Conservation (phyloP, 306 rosid species). For the Begonia fuchsioides region DNA sequence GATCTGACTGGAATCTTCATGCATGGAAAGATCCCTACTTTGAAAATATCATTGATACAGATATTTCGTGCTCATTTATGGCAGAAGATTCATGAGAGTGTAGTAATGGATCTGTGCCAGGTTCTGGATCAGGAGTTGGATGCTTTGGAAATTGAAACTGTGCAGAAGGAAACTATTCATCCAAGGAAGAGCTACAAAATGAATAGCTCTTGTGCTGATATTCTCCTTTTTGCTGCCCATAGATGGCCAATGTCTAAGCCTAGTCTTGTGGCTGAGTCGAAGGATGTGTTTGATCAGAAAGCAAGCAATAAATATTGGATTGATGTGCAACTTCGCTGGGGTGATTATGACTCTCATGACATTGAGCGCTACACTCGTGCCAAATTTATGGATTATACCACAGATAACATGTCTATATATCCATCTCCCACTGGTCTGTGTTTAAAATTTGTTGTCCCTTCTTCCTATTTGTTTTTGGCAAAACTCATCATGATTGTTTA, state of each 20-base stretch:
- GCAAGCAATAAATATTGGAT: slow-evolving; percentile 98
- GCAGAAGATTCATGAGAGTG: slow-evolving; percentile 99
- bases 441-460: neutral
- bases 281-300: slow-evolving; percentile 97
- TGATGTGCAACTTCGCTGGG: slow-evolving; percentile 97
- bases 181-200: slow-evolving; percentile 98
- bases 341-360: slow-evolving; percentile 97
- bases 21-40: slow-evolving; percentile 97
- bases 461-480: neutral
- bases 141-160: slow-evolving; percentile 96
- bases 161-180: slow-evolving; percentile 97
- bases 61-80: slow-evolving; percentile 98
- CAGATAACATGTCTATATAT: slow-evolving; percentile 97
- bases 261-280: slow-evolving; percentile 94
- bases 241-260: slow-evolving; percentile 99
- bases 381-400: slow-evolving; percentile 96
- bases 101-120: slow-evolving; percentile 99
- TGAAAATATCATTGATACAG: slow-evolving; percentile 94
- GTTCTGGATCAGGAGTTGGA: slow-evolving; percentile 98
- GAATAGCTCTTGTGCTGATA: slow-evolving; percentile 98
- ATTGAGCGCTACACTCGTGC: slow-evolving; percentile 98
- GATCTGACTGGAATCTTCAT: slow-evolving; percentile 97
- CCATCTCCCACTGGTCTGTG: slow-evolving; percentile 86
- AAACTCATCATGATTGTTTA: neutral
- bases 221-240: slow-evolving; percentile 97